phyloP scores from a whole-genome alignment of 495 filamentous ascomycete genomes.

The Lophium mytilinum region DNA sequence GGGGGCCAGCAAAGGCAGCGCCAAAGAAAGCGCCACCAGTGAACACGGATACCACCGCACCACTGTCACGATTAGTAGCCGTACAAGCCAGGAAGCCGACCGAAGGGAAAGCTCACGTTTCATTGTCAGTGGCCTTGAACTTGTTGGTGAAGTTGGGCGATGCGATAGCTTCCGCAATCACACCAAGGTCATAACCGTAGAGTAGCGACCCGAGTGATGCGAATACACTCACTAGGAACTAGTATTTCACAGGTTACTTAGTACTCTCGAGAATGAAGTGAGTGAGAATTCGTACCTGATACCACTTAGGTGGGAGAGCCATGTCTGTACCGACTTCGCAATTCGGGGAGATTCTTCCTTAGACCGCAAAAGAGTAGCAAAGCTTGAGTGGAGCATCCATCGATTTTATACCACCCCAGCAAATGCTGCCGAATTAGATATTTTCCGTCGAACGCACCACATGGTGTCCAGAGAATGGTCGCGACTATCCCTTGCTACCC shows the following conservation, averaged over 20 bases:
- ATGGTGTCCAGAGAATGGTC: no score
- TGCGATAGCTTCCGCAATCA: slow-evolving; percentile 34
- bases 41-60: slow-evolving; percentile 61
- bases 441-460: no score
- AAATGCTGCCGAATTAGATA: no score
- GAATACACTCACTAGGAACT: slow-evolving; percentile 36
- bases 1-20: slow-evolving; percentile 43
- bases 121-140: slow-evolving; percentile 45
- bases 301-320: slow-evolving; percentile 48
- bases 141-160: slow-evolving; percentile 37
- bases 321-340: slow-evolving; percentile 23
- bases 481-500: no score
- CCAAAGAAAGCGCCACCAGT: slow-evolving; percentile 56
- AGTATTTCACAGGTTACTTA: neutral
- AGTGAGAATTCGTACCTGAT: slow-evolving; percentile 39
- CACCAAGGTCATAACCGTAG: slow-evolving; percentile 38
- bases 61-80: slow-evolving; percentile 32
- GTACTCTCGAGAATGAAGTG: neutral
- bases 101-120: slow-evolving; percentile 42
- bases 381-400: neutral
- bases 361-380: neutral
- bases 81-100: no score
- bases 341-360: neutral
- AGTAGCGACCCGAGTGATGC: slow-evolving; percentile 36
- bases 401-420: slow-evolving; percentile 7